Evolutionary conservation across 148 eudicot genomes (phyloP).

Genomic region (Rhododendron molle): DNA sequence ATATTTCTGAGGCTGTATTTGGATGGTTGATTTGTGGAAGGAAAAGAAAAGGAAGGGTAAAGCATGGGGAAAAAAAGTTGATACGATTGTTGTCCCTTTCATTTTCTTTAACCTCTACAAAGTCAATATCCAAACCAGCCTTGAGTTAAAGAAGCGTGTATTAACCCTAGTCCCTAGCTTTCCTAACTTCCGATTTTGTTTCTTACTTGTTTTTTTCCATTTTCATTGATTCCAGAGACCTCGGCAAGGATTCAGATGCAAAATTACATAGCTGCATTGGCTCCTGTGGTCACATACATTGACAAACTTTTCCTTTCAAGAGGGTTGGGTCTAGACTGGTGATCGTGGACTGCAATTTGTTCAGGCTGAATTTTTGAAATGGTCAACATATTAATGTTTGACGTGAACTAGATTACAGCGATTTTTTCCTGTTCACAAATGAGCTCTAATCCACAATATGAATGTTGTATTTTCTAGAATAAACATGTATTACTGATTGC

Average conservation of each 20-base stretch:
- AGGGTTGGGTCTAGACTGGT: conserved; percentile 85
- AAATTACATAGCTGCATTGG: conserved; percentile 49
- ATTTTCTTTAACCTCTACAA: background rate
- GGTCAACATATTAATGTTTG: background rate
- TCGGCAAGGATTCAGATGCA: conserved; percentile 80
- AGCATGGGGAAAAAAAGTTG: background rate
- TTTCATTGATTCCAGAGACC: conserved; percentile 40
- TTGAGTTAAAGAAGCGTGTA: background rate
- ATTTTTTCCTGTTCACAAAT: background rate
- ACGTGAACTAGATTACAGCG: background rate
- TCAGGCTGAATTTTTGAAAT: background rate
- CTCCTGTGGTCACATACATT: conserved; percentile 52
- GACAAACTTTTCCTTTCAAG: conserved; percentile 61
- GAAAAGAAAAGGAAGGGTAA: background rate
- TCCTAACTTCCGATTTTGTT: background rate
- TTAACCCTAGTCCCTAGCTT: background rate
- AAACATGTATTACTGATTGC: background rate
- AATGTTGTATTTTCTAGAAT: background rate
- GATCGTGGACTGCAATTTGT: conserved; percentile 10
- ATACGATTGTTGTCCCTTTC: background rate
- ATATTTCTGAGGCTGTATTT: background rate
- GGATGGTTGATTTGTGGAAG: background rate
- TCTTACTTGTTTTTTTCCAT: background rate
- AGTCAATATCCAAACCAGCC: background rate
- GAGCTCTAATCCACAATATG: background rate